Conservation (phyloP, 2,329 filamentous ascomycete genomes). For the Ascochyta rabiei region DNA sequence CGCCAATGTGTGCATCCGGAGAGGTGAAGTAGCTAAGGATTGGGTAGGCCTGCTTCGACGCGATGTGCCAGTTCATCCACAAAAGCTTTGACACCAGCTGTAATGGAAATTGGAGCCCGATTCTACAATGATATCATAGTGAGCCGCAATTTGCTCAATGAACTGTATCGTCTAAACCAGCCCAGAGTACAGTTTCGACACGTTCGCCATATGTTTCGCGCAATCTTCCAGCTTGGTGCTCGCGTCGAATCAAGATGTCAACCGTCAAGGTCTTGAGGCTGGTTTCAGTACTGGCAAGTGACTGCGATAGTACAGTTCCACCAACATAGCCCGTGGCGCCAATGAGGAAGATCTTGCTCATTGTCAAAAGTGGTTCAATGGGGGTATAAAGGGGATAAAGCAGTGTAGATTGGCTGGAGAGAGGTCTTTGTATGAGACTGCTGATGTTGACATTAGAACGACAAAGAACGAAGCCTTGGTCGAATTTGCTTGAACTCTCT, state of each 20-base stretch:
- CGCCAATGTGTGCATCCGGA: slow-evolving; percentile 24
- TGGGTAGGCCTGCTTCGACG: slow-evolving; percentile 7
- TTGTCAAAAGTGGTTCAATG: neutral
- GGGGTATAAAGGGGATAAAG: neutral
- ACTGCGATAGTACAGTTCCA: slow-evolving; percentile 21
- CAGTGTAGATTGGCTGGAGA: neutral
- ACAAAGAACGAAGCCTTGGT: neutral
- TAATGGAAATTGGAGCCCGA: slow-evolving; percentile 22
- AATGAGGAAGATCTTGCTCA: slow-evolving; percentile 24
- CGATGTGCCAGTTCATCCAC: slow-evolving; percentile 22
- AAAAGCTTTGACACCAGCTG: slow-evolving; percentile 20
- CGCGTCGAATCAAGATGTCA: slow-evolving; percentile 20
- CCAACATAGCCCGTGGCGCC: slow-evolving; percentile 26
- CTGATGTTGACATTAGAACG: neutral
- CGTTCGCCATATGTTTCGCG: slow-evolving; percentile 14
- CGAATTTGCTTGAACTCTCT: neutral
- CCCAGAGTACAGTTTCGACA: slow-evolving; percentile 17
- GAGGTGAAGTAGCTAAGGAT: slow-evolving; percentile 22
- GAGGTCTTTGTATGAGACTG: neutral
- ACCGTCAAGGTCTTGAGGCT: slow-evolving; percentile 18
- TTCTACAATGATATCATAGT: slow-evolving; percentile 27
- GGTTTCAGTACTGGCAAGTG: slow-evolving; percentile 6
- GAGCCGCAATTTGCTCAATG: slow-evolving; percentile 17
- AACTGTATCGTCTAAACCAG: slow-evolving; percentile 18
- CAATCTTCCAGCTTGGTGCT: slow-evolving; percentile 12